Base-by-base conservation (phyloP, 1,284 basidiomycete species). In the Ceratobasidium theobromae region DNA sequence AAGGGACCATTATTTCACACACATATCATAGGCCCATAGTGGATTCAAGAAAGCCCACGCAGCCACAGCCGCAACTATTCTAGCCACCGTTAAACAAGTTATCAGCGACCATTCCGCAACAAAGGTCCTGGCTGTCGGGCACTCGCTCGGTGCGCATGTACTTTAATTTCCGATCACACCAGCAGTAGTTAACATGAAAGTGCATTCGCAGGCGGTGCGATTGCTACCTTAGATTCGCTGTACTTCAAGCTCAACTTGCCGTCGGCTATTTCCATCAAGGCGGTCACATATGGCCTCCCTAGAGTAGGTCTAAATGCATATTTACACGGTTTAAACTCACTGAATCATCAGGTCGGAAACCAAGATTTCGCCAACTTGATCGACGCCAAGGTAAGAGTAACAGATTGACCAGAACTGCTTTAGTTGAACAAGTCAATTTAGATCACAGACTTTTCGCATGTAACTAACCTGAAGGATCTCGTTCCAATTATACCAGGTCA, bases 381-480 rank as follows among this genome's bases (percentile, higher is more conserved):
- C 12, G 52, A 53, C 32, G 40, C 68, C 18, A 30, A 64, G 49
- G 68, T 58, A 49, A 18, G 28, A 41, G 9, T 9, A 21, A 0
- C 32, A 21, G 16, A 23, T 8, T 11, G 2, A n/a, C n/a, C 3
- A 4, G 23, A 0, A 43, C 4, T 2, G 4, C 18, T 11, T 49
- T 41, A 3, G n/a, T 33, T 33, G 11, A 49, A 40, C 53, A 77
- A 9, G 14, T n/a, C n/a, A n/a, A n/a, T n/a, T 28, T 55, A 69
- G 41, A 67, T 72, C 21, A 68, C 70, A 2, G 70, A 72, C 9
- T 60, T 84, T 40, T 79, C 79, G 11, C 83, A 79, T 53, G 76
- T 86, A 45, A 85, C 80, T 68, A 83, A 86, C 72, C 72, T 78
- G 76, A 69, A 70, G 33, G 79, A 80, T 66, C n/a, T n/a, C n/a